Percentiles rank a stretch among this genome's conserved stretches.
phyloP scores from a whole-genome alignment of 2,329 filamentous ascomycete genomes.

The Cordyceps farinosa region DNA sequence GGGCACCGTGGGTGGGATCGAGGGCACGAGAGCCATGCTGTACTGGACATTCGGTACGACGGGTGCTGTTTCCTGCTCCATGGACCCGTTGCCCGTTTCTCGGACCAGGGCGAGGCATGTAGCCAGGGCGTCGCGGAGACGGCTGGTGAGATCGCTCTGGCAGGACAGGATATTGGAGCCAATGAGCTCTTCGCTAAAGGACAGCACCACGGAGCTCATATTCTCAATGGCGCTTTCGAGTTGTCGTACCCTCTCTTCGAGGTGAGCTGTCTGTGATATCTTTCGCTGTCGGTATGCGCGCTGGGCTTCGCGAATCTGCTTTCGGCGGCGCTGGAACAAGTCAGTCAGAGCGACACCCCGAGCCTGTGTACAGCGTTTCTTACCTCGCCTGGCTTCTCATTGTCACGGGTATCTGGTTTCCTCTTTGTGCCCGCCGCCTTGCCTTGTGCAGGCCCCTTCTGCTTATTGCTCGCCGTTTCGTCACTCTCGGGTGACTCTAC shows the following conservation, averaged over 20 bases:
- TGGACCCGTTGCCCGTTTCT: neutral
- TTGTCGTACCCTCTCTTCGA: slow-evolving; percentile 62
- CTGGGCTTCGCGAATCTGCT: slow-evolving; percentile 77
- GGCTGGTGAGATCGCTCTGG: slow-evolving; percentile 17
- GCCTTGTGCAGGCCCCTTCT: neutral
- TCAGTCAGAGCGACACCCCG: too few species aligned
- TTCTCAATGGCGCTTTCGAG: slow-evolving; percentile 63
- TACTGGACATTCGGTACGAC: neutral
- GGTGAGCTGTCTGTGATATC: slow-evolving; percentile 67
- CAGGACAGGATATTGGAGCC: slow-evolving; percentile 18
- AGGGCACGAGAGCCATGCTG: slow-evolving; percentile 1
- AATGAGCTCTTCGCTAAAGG: slow-evolving; percentile 21
- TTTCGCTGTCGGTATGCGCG: slow-evolving; percentile 76
- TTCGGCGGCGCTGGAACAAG: slow-evolving; percentile 59
- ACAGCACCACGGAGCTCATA: slow-evolving; percentile 49
- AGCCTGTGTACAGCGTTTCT: neutral
- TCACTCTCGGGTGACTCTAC: neutral
- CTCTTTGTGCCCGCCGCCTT: slow-evolving; percentile 1
- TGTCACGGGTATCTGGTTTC: neutral
- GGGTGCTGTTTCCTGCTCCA: neutral
- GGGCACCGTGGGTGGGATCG: neutral
- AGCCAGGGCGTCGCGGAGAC: slow-evolving; percentile 20
- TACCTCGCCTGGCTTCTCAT: slow-evolving; percentile 11
- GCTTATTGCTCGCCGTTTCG: neutral
- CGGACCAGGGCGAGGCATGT: slow-evolving; percentile 18